Evolutionary conservation across 768 basidiomycete species (phyloP), one percentile per base, ranked within the genome.

Genomic region (Lactarius deliciosus): DNA sequence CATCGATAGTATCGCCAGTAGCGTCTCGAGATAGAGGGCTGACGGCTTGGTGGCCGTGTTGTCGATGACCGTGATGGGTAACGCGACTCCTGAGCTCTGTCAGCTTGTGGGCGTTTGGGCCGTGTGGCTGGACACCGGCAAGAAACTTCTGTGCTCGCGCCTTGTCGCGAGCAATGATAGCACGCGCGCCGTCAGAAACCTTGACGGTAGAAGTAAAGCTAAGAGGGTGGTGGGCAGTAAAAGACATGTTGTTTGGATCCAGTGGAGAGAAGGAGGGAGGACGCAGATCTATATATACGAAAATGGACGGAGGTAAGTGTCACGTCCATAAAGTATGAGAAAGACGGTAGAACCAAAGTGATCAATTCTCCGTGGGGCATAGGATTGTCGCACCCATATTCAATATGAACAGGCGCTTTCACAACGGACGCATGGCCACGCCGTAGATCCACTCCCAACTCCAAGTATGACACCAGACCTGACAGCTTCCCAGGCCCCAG

Each of bases 111-210:
- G 78, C 76, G 15, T 63, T 61, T 15, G 86, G 86, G 18, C 86
- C 84, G 65, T 86, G 84, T 0, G 85, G 81, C 62, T 83, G 82
- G 50, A 83, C 45, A 28, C 84, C 85, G 32, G 79, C 76, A n/a
- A 85, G 71, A 69, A 87, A 69, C 77, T 84, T 87, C 74, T 79
- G 74, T 13, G 86, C 85, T 18, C 86, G 82, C 55, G 79, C 79
- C 67, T 78, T 76, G 74, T 87, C 85, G 72, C 81, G 81, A 34
- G 82, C 79, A 56, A 86, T 74, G 69, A 87, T 77, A 40, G 83
- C 78, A 71, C 75, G 79, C 20, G 79, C 83, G 54, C 81, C 79
- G n/a, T 76, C 67, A 58, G 62, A 64, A 68, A 71, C 30, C 34
- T 10, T 63, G 71, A 86, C 61, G 69, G 79, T 79, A 45, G 82